These are phyloP conservation scores for Tillandsia fasciculata DNA, from an alignment of 176 grass and related monocot species.

Conservation along the genomic window DNA sequence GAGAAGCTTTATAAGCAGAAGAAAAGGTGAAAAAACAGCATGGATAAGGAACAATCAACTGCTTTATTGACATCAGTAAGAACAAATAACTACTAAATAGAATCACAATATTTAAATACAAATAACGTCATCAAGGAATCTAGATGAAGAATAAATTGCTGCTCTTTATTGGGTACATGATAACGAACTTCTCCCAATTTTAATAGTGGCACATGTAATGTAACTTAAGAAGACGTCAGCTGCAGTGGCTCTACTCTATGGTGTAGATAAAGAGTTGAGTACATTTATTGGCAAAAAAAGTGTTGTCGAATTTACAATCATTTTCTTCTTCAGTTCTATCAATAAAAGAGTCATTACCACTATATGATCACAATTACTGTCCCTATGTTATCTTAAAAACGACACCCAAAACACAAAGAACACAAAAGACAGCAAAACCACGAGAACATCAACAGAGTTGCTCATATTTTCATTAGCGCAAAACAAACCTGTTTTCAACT, in stretches of 20 bases:
- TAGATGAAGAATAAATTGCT: too few species aligned
- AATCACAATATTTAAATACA: neutral
- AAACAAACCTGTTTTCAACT: constrained; percentile 64
- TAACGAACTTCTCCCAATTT: too few species aligned
- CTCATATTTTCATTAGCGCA: constrained; percentile 8
- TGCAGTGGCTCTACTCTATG: too few species aligned
- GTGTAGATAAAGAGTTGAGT: too few species aligned
- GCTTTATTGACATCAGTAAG: neutral
- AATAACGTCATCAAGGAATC: neutral
- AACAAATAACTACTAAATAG: neutral
- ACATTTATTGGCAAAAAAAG: too few species aligned
- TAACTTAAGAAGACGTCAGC: too few species aligned
- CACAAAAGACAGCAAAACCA: constrained; percentile 1
- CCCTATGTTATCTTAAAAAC: neutral
- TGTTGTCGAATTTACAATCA: too few species aligned
- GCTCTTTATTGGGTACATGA: too few species aligned
- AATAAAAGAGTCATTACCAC: neutral
- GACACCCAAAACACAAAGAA: neutral
- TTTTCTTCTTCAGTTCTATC: neutral
- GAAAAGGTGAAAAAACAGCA: neutral
- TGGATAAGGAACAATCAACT: neutral
- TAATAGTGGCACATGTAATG: too few species aligned
- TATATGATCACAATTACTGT: neutral
- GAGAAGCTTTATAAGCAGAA: constrained; percentile 9
- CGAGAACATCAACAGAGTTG: neutral